A percentile compares a stretch with the other conserved stretches of the same genome.
Conservation (phyloP, 2,329 filamentous ascomycete genomes). For the Pseudogymnoascus sp. region DNA sequence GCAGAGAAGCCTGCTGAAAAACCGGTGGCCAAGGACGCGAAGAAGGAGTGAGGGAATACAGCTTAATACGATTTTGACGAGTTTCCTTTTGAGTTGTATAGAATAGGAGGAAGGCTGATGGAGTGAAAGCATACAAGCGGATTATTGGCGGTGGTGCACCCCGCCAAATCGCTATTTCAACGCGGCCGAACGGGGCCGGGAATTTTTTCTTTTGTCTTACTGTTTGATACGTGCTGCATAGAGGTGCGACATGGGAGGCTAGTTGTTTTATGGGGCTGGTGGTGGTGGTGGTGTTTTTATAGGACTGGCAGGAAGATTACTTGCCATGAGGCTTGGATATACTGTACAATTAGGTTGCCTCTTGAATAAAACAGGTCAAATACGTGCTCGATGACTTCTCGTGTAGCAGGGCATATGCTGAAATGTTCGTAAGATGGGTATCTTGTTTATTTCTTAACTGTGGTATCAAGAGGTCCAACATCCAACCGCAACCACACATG, state of each 20-base stretch:
- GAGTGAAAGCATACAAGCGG: neutral
- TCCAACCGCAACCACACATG: too few species aligned
- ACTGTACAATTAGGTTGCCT: neutral
- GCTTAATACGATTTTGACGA: neutral
- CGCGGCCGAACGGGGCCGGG: neutral
- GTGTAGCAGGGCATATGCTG: neutral
- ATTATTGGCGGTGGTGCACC: neutral
- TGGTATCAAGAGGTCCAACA: too few species aligned
- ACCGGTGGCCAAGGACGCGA: neutral
- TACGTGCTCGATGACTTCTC: neutral
- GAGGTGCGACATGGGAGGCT: neutral
- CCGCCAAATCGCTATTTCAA: neutral
- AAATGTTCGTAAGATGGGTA: neutral
- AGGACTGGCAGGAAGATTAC: neutral
- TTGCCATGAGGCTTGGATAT: neutral
- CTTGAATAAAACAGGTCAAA: neutral
- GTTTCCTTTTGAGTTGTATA: neutral
- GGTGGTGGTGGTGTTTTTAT: neutral
- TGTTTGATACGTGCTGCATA: neutral
- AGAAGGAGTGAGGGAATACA: neutral
- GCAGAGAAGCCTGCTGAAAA: neutral
- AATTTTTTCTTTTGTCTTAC: neutral
- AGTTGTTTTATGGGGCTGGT: neutral
- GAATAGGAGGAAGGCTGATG: neutral
- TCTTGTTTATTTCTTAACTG: neutral